Percentiles rank a stretch among this genome's conserved stretches.
Evolutionary conservation across 2,329 filamentous ascomycete species (phyloP).

Genomic region (Rhynchosporium secalis): DNA sequence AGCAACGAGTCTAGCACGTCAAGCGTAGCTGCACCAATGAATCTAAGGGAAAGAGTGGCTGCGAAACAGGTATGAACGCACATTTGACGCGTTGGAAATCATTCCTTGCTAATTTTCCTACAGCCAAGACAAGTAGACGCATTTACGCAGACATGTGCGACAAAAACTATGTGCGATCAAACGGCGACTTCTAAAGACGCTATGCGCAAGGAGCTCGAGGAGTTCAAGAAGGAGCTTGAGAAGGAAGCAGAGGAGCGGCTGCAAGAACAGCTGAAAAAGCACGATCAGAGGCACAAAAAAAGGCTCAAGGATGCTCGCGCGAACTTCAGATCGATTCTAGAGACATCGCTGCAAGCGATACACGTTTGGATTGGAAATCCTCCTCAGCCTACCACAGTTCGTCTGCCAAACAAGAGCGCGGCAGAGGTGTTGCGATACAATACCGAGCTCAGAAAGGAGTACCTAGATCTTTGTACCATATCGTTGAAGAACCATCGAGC

Average conservation of each 20-base stretch:
- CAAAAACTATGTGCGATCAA: not conserved
- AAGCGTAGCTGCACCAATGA: too few relatives aligned
- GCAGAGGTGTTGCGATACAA: not conserved
- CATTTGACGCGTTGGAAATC: too few relatives aligned
- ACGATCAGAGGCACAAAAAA: not conserved
- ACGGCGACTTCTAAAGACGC: too few relatives aligned
- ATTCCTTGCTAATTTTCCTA: too few relatives aligned
- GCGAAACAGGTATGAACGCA: too few relatives aligned
- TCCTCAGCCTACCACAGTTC: not conserved
- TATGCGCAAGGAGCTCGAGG: not conserved
- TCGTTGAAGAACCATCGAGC: not conserved
- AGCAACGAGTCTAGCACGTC: not conserved
- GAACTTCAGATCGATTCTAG: not conserved
- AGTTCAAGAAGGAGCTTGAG: not conserved
- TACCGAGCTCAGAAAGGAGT: not conserved
- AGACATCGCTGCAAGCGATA: not conserved
- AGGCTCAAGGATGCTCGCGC: not conserved
- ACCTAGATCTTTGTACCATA: constrained; percentile 34
- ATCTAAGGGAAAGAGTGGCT: too few relatives aligned
- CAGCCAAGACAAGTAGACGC: not conserved
- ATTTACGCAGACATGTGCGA: not conserved
- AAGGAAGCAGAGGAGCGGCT: not conserved
- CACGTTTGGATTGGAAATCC: not conserved
- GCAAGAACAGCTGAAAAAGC: not conserved
- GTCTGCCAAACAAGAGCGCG: not conserved